phyloP scores from a whole-genome alignment of 345 rosid species.

The Eucalyptus dawsonii region DNA sequence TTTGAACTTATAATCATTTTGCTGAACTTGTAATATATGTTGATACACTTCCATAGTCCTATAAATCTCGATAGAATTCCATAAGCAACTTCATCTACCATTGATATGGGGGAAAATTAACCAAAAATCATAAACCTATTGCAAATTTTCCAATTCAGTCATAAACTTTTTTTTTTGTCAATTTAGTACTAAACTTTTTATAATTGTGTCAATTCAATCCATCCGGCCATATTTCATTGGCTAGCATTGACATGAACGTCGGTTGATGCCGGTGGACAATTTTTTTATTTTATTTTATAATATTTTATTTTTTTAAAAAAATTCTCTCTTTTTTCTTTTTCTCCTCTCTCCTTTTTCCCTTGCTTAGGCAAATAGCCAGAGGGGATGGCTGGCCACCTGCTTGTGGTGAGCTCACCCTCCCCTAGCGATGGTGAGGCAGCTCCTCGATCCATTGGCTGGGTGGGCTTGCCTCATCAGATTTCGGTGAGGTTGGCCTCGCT shows the following conservation, averaged over 20 bases:
- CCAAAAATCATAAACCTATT: too few species aligned
- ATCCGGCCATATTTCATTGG: rapidly evolving
- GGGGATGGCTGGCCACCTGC: rapidly evolving
- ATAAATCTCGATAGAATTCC: not conserved
- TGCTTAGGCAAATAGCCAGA: rapidly evolving
- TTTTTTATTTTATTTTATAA: too few species aligned
- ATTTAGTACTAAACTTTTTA: too few species aligned
- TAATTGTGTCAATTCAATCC: rapidly evolving
- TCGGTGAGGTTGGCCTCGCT: too few species aligned
- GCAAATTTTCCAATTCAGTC: too few species aligned
- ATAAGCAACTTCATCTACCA: not conserved
- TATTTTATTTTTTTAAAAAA: too few species aligned
- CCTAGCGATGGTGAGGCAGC: rapidly evolving
- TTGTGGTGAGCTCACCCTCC: too few species aligned
- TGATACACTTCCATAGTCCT: not conserved
- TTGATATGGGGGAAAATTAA: not conserved
- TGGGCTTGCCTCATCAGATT: rapidly evolving
- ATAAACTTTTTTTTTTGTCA: too few species aligned
- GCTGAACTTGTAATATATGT: not conserved
- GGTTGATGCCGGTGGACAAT: rapidly evolving
- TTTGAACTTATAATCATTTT: not conserved
- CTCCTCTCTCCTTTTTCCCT: too few species aligned
- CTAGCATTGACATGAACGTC: rapidly evolving
- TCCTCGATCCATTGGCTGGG: too few species aligned
- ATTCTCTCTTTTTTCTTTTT: too few species aligned